Percentiles rank a stretch among this genome's conserved stretches.
Evolutionary conservation across 306 rosid species (phyloP).

Genomic region (Sechiopsis laciniata): DNA sequence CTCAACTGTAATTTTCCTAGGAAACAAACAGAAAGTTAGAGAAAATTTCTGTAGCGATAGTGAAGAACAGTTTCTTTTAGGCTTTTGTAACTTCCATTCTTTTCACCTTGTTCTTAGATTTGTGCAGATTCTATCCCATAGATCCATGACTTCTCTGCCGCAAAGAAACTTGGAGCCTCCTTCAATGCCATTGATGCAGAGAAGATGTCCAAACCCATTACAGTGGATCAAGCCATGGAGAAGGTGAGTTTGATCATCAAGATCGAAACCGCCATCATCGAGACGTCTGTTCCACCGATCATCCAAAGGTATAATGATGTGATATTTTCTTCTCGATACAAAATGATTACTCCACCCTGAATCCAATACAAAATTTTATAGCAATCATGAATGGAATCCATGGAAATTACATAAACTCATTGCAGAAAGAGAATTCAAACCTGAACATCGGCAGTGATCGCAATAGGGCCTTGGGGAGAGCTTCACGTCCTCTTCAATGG

Average conservation of each 20-base stretch:
- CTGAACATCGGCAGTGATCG: conserved; percentile 69
- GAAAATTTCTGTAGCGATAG: not conserved
- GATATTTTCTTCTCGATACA: conserved; percentile 69
- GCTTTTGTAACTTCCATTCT: conserved; percentile 10
- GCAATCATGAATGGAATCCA: not conserved
- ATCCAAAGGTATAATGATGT: conserved; percentile 63
- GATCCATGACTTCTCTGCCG: conserved; percentile 78
- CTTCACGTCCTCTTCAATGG: conserved; percentile 58
- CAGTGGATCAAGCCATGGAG: conserved; percentile 73
- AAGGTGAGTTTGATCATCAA: conserved; percentile 37
- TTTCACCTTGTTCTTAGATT: conserved; percentile 50
- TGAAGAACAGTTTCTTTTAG: not conserved
- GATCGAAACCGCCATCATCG: conserved; percentile 44
- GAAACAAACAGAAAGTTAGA: conserved; percentile 19
- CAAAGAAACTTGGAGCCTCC: conserved; percentile 67
- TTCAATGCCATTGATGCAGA: conserved; percentile 69
- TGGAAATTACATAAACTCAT: not conserved
- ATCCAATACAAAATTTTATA: not conserved
- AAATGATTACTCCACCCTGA: conserved; percentile 90
- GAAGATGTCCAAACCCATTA: conserved; percentile 80
- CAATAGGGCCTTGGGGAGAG: conserved; percentile 55
- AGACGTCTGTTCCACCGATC: conserved; percentile 65
- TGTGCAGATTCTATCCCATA: conserved; percentile 79
- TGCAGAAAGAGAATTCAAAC: conserved; percentile 26
- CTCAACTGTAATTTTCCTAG: conserved; percentile 66